phyloP scores from a whole-genome alignment of 1,284 basidiomycete genomes.

The Paramarasmius palmivorus region DNA sequence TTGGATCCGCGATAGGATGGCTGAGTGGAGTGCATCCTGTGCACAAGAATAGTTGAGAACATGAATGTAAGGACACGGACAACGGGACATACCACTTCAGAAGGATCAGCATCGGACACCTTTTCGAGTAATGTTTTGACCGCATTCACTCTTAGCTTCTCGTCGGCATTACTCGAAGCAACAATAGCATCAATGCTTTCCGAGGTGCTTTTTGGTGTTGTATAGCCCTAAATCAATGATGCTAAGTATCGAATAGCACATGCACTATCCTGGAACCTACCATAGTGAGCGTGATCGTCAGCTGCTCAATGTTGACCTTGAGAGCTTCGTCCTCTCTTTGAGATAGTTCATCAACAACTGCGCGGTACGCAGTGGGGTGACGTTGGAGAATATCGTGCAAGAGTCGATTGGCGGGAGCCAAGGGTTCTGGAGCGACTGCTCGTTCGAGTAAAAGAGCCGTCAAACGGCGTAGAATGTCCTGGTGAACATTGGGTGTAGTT shows the following conservation, averaged over 20 bases:
- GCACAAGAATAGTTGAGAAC: not conserved
- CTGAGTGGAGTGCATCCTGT: conserved; percentile 51
- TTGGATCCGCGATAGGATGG: conserved; percentile 62
- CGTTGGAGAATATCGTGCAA: conserved; percentile 53
- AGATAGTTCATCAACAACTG: conserved; percentile 34
- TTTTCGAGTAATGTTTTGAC: conserved; percentile 49
- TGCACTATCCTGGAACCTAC: conserved; percentile 34
- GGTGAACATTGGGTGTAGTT: conserved; percentile 37
- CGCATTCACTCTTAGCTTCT: conserved; percentile 49
- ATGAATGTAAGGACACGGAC: not conserved
- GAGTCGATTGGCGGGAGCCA: conserved; percentile 29
- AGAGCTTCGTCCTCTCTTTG: conserved; percentile 30
- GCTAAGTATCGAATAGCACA: conserved; percentile 6
- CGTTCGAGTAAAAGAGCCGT: conserved; percentile 35
- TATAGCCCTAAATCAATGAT: not conserved
- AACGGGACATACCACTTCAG: not conserved
- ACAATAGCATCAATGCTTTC: conserved; percentile 48
- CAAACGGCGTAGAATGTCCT: conserved; percentile 35
- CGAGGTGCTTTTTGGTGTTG: not conserved
- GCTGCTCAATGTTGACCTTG: conserved; percentile 45
- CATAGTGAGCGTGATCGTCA: conserved; percentile 55
- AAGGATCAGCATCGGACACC: not conserved
- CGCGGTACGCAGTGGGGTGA: conserved; percentile 48
- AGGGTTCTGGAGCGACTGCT: conserved; percentile 23
- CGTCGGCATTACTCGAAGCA: conserved; percentile 53